Conservation (phyloP, 2,329 filamentous ascomycete species). For the Scedosporium apiospermum region DNA sequence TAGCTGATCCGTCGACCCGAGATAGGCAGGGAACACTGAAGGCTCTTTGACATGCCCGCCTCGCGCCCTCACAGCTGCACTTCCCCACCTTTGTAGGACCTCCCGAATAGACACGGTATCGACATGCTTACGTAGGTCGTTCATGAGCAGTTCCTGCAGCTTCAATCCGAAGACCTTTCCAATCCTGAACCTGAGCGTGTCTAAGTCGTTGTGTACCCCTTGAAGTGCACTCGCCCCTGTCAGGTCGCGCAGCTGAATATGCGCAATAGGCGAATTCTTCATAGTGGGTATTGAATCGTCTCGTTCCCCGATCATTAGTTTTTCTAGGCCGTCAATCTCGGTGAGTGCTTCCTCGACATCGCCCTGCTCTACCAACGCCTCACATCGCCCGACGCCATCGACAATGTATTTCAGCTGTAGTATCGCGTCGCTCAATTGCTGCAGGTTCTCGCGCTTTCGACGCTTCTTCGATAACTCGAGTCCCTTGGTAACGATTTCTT, state of each 20-base stretch:
- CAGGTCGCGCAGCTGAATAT: constrained; percentile 52
- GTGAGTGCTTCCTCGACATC: constrained; percentile 72
- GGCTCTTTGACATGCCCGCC: constrained; percentile 57
- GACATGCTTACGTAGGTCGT: constrained; percentile 72
- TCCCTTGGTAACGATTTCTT: constrained; percentile 77
- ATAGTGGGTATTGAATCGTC: constrained; percentile 20
- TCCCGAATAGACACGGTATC: constrained; percentile 60
- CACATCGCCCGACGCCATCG: constrained; percentile 63
- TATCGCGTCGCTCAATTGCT: constrained; percentile 72
- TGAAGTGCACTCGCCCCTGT: constrained; percentile 70
- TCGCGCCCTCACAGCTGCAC: constrained; percentile 61
- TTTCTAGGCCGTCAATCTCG: constrained; percentile 68
- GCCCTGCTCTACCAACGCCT: constrained; percentile 73
- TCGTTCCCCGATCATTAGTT: constrained; percentile 65
- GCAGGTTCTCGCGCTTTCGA: constrained; percentile 72
- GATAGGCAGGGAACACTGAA: constrained; percentile 67
- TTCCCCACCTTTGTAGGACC: constrained; percentile 78
- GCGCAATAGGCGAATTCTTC: constrained; percentile 20
- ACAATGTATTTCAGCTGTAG: constrained; percentile 75
- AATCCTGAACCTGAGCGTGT: constrained; percentile 66
- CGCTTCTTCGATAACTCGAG: constrained; percentile 79
- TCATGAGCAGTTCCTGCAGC: constrained; percentile 68
- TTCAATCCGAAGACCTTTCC: constrained; percentile 78
- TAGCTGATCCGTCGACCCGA: constrained; percentile 61
- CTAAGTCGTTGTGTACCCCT: constrained; percentile 68